Conservation (phyloP, 148 eudicot species). For the Pouteria glomerata region DNA sequence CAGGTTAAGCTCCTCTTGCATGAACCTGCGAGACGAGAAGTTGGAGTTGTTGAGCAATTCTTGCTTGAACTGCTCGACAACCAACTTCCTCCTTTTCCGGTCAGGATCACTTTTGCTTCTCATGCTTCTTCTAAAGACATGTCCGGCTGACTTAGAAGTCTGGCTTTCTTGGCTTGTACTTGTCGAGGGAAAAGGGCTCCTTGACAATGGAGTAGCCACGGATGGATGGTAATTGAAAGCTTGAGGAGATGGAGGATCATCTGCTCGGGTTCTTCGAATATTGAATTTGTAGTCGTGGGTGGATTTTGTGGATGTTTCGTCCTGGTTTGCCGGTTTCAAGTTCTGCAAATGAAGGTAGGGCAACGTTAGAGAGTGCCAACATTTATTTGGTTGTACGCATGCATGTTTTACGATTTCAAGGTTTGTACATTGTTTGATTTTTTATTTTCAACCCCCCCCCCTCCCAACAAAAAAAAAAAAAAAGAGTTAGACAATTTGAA, state of each 20-base stretch:
- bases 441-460: background rate
- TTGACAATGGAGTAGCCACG: constrained; percentile 6
- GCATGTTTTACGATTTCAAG: too few relatives aligned
- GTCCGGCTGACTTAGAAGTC: background rate
- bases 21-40: too few relatives aligned
- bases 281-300: background rate
- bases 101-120: constrained; percentile 11
- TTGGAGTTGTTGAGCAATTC: constrained; percentile 7
- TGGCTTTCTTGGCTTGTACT: constrained; percentile 10
- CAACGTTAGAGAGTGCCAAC: background rate
- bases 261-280: background rate
- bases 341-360: constrained; percentile 4
- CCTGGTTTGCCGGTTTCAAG: background rate
- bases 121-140: constrained; percentile 8
- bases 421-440: background rate
- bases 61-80: constrained; percentile 18
- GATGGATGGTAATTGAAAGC: background rate
- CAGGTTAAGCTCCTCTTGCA: constrained; percentile 10
- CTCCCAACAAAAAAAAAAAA: too few relatives aligned
- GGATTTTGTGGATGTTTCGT: background rate
- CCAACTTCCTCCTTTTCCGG: background rate
- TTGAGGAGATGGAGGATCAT: background rate
- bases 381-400: too few relatives aligned
- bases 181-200: constrained; percentile 2
- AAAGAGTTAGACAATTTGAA: background rate